Conservation (phyloP, 176 grass and related monocot genomes). For the Oryza nivara region DNA sequence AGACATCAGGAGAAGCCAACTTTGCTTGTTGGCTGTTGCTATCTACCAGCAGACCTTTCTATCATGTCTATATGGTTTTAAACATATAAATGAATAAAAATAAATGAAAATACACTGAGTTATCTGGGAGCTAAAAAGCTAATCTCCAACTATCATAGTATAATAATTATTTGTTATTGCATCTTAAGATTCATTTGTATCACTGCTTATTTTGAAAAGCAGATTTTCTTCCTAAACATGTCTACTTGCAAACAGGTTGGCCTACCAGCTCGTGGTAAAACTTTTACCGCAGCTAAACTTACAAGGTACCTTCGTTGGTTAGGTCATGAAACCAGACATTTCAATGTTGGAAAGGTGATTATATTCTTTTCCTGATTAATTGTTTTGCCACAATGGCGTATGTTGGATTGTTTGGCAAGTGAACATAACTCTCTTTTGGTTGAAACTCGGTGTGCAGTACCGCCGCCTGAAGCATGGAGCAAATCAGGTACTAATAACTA, state of each 20-base stretch:
- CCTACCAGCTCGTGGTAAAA: constrained; percentile 95
- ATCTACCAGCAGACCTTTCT: constrained; percentile 3
- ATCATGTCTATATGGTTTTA: background rate
- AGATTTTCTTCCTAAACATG: constrained; percentile 35
- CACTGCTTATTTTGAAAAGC: constrained; percentile 32
- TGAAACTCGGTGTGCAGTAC: constrained; percentile 71
- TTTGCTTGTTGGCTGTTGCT: constrained; percentile 29
- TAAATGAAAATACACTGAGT: constrained; percentile 11
- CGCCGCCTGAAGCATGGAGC: constrained; percentile 93
- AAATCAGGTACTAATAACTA: constrained; percentile 76
- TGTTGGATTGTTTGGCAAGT: constrained; percentile 34
- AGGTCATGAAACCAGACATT: constrained; percentile 98
- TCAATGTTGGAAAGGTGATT: constrained; percentile 97
- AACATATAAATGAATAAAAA: constrained; percentile 14
- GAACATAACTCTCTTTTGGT: constrained; percentile 32
- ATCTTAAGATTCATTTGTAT: constrained; percentile 10
- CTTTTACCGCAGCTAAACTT: constrained; percentile 96
- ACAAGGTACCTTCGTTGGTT: constrained; percentile 98
- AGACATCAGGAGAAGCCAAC: constrained; percentile 20
- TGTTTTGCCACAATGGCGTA: constrained; percentile 3
- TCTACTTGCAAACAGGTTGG: constrained; percentile 69
- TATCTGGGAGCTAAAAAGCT: constrained; percentile 9
- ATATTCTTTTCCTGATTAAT: constrained; percentile 42
- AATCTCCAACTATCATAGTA: constrained; percentile 18
- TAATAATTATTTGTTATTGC: constrained; percentile 12